Conservation (phyloP, 441 rosid genomes). For the Metrosideros polymorpha region DNA sequence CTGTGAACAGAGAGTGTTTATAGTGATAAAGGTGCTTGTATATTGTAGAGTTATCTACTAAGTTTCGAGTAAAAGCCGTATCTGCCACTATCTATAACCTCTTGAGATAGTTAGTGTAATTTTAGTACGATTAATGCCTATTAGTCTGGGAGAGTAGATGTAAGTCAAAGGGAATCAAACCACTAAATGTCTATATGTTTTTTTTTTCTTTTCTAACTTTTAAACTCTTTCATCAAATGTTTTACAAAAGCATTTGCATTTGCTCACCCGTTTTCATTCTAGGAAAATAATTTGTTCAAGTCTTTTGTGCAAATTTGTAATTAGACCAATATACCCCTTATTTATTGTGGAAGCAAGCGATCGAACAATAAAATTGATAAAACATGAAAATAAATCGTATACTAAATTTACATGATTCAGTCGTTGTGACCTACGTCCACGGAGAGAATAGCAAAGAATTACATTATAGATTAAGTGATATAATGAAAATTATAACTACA, state of each 20-base stretch:
- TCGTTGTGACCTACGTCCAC: no score
- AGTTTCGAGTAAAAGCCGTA: not conserved
- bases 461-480: no score
- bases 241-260: not conserved
- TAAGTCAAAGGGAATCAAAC: not conserved
- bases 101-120: not conserved
- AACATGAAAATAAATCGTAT: no score
- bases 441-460: no score
- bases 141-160: not conserved
- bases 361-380: no score
- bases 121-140: not conserved
- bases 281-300: not conserved
- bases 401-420: no score
- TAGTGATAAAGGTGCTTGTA: not conserved
- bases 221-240: not conserved
- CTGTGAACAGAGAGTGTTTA: not conserved
- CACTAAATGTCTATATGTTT: not conserved
- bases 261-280: not conserved
- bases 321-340: no score
- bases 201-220: not conserved
- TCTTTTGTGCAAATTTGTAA: not conserved
- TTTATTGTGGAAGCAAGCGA: no score
- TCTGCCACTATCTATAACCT: not conserved
- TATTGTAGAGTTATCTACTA: not conserved
- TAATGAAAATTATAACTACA: no score